Conservation (phyloP, 495 filamentous ascomycete species). For the Xylaria bambusicola region DNA sequence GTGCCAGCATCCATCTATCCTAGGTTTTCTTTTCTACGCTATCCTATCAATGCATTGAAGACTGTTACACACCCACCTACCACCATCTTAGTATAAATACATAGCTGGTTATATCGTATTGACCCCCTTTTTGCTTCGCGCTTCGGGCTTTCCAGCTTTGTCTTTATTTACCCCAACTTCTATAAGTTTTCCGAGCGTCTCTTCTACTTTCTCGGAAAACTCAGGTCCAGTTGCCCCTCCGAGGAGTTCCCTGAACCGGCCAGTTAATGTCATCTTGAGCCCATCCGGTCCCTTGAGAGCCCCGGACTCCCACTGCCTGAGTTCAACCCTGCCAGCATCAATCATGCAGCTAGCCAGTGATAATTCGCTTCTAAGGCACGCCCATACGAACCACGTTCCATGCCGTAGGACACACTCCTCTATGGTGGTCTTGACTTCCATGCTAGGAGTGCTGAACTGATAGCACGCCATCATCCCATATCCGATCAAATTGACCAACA, state of each 20-base stretch:
- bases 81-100: not conserved
- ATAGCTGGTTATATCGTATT: not conserved
- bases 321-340: slow-evolving; percentile 2
- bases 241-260: not conserved
- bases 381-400: slow-evolving; percentile 28
- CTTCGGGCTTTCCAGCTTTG: no score
- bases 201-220: not conserved
- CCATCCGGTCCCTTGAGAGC: not conserved
- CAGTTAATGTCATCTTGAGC: slow-evolving; percentile 11
- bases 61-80: not conserved
- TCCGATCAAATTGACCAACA: slow-evolving; percentile 14
- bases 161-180: not conserved
- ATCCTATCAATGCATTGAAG: not conserved
- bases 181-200: not conserved
- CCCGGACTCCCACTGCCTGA: slow-evolving; percentile 7
- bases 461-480: not conserved
- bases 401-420: slow-evolving; percentile 27
- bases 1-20: no score
- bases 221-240: not conserved
- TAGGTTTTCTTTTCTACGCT: not conserved
- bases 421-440: slow-evolving; percentile 11
- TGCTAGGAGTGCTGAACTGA: not conserved
- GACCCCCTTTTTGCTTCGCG: not conserved
- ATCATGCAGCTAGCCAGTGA: not conserved
- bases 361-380: not conserved